Percentiles rank a stretch among this genome's conserved stretches.
Evolutionary conservation across 2,329 filamentous ascomycete species (phyloP).

Genomic region (Albifimbria verrucaria): DNA sequence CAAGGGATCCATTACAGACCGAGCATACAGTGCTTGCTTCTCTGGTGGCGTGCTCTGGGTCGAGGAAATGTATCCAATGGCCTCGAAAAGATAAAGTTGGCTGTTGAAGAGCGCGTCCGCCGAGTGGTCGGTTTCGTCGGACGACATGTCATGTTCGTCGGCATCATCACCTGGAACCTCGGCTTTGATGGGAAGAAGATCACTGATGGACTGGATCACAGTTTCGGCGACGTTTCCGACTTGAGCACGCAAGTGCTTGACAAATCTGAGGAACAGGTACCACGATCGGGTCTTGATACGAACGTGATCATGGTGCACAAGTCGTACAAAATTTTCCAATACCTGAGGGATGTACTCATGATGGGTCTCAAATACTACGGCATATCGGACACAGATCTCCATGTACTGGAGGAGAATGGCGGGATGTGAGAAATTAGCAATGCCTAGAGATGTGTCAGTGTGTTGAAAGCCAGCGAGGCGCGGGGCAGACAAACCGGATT

Average conservation of each 20-base stretch:
- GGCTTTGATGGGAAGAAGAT: slow-evolving; percentile 86
- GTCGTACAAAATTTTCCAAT: slow-evolving; percentile 84
- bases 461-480: not conserved
- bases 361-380: slow-evolving; percentile 86
- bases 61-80: slow-evolving; percentile 88
- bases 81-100: slow-evolving; percentile 92
- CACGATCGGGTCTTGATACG: slow-evolving; percentile 89
- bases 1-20: slow-evolving; percentile 83
- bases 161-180: slow-evolving; percentile 74
- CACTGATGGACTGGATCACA: slow-evolving; percentile 84
- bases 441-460: slow-evolving; percentile 50
- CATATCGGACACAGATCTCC: slow-evolving; percentile 96
- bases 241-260: slow-evolving; percentile 80
- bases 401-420: slow-evolving; percentile 95
- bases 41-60: slow-evolving; percentile 72
- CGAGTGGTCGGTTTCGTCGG: slow-evolving; percentile 84
- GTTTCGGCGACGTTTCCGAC: slow-evolving; percentile 88
- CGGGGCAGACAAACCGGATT: slow-evolving; percentile 64
- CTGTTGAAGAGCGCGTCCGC: slow-evolving; percentile 88
- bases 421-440: slow-evolving; percentile 82
- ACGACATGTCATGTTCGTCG: slow-evolving; percentile 85
- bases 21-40: slow-evolving; percentile 83
- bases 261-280: slow-evolving; percentile 93
- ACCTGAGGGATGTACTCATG: slow-evolving; percentile 78
- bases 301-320: slow-evolving; percentile 84